Evolutionary conservation across 2,329 filamentous ascomycete genomes (phyloP).

Genomic region (Fusarium haematococcum): DNA sequence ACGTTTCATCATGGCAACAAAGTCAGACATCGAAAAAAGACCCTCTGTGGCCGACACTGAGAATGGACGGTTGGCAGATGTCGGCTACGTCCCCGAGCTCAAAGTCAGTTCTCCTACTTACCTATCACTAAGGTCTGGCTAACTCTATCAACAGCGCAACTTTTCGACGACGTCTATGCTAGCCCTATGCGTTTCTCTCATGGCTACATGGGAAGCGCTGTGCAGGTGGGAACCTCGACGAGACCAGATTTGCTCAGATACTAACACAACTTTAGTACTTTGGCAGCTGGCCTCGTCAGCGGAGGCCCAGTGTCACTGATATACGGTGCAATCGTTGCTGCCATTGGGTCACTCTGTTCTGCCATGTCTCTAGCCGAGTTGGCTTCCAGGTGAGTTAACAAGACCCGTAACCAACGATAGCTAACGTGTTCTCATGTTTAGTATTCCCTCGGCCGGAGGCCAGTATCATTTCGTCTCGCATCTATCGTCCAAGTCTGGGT

Average conservation of each 20-base stretch:
- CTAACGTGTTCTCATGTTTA: not conserved
- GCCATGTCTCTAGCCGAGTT: conserved; percentile 36
- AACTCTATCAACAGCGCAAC: conserved; percentile 14
- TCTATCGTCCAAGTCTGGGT: not conserved
- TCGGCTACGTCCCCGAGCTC: not conserved
- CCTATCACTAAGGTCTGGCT: not conserved
- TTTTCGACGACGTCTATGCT: conserved; percentile 30
- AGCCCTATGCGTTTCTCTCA: conserved; percentile 16
- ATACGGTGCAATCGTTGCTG: conserved; percentile 24
- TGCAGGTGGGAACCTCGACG: conserved; percentile 13
- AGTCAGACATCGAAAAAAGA: conserved; percentile 2
- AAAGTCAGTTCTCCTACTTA: not conserved
- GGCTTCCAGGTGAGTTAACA: conserved; percentile 23
- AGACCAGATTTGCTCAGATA: too few relatives aligned
- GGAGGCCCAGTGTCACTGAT: conserved; percentile 32
- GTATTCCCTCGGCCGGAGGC: conserved; percentile 26
- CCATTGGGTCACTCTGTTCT: conserved; percentile 24
- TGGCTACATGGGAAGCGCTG: conserved; percentile 38
- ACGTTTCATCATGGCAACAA: not conserved
- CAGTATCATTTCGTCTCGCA: conserved; percentile 35
- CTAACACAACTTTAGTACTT: conserved; percentile 3
- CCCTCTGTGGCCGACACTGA: not conserved
- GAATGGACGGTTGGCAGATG: not conserved
- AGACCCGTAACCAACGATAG: not conserved
- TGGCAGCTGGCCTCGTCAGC: conserved; percentile 25